A percentile compares a stretch with the other conserved stretches of the same genome.
phyloP scores from a whole-genome alignment of 371 early-diverging fungal genomes.

The Mucor circinelloides region DNA sequence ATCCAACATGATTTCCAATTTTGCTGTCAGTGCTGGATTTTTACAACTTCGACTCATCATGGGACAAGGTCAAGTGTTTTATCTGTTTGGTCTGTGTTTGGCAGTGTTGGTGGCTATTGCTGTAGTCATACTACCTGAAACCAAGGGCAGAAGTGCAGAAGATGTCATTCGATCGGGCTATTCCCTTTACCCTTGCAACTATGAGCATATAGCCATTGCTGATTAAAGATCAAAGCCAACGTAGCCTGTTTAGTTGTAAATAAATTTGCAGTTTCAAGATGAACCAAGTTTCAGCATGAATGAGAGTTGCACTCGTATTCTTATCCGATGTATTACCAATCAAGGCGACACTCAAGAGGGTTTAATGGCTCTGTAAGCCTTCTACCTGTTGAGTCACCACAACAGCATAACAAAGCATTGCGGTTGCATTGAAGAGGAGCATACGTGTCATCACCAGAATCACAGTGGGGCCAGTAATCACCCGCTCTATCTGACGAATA shows the following conservation, averaged over 20 bases:
- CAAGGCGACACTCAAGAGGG: too few relatives aligned
- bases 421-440: too few relatives aligned
- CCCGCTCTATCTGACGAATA: too few relatives aligned
- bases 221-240: neutral
- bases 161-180: conserved; percentile 49
- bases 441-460: too few relatives aligned
- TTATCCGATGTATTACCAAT: too few relatives aligned
- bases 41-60: conserved; percentile 59
- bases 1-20: conserved; percentile 76
- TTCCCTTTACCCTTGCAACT: conserved; percentile 31
- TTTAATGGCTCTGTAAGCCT: too few relatives aligned
- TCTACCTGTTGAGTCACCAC: too few relatives aligned
- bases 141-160: conserved; percentile 67
- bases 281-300: neutral
- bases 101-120: conserved; percentile 50
- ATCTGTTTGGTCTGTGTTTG: conserved; percentile 66
- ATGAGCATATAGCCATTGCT: conserved; percentile 10
- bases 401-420: too few relatives aligned
- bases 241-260: neutral
- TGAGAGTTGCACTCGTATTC: too few relatives aligned
- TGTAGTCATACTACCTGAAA: conserved; percentile 76
- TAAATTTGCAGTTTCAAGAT: neutral
- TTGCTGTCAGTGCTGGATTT: conserved; percentile 70
- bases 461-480: too few relatives aligned
- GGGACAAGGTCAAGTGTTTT: conserved; percentile 72